Conservation (phyloP, 306 rosid species). For the Lathyrus sativus region DNA sequence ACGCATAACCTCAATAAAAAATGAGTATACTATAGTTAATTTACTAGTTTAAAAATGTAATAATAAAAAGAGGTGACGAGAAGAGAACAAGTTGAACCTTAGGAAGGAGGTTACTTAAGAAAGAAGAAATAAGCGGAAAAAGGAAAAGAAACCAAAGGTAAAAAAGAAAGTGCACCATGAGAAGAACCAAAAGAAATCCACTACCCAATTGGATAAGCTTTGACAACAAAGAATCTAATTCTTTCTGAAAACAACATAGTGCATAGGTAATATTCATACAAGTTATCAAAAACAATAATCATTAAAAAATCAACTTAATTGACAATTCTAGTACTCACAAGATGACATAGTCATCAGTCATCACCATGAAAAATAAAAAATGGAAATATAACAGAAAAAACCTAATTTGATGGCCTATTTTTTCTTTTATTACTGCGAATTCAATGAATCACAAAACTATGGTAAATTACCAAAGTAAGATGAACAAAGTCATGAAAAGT, state of each 20-base stretch:
- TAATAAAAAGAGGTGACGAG: background rate
- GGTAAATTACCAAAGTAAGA: background rate
- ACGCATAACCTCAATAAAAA: slow-evolving; percentile 11
- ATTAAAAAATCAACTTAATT: slow-evolving; percentile 23
- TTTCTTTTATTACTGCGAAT: background rate
- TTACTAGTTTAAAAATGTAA: slow-evolving; percentile 15
- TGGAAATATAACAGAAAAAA: slow-evolving; percentile 6
- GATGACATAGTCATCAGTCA: slow-evolving; percentile 7
- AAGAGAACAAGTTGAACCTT: slow-evolving; percentile 27
- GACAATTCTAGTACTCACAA: slow-evolving; percentile 30
- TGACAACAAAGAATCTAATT: slow-evolving; percentile 42
- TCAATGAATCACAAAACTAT: slow-evolving; percentile 5
- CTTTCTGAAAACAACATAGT: slow-evolving; percentile 32
- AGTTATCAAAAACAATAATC: slow-evolving; percentile 31
- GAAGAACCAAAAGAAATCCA: slow-evolving; percentile 42
- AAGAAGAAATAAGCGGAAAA: slow-evolving; percentile 35
- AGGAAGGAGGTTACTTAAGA: slow-evolving; percentile 40
- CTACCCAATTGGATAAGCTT: slow-evolving; percentile 41
- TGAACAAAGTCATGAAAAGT: background rate
- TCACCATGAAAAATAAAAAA: background rate
- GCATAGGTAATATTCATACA: slow-evolving; percentile 24
- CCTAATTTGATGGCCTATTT: background rate
- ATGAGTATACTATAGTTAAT: background rate
- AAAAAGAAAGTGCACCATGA: slow-evolving; percentile 40
- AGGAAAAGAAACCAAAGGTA: slow-evolving; percentile 34